Conservation (phyloP, 768 basidiomycete species). For the Termitomyces sp. region DNA sequence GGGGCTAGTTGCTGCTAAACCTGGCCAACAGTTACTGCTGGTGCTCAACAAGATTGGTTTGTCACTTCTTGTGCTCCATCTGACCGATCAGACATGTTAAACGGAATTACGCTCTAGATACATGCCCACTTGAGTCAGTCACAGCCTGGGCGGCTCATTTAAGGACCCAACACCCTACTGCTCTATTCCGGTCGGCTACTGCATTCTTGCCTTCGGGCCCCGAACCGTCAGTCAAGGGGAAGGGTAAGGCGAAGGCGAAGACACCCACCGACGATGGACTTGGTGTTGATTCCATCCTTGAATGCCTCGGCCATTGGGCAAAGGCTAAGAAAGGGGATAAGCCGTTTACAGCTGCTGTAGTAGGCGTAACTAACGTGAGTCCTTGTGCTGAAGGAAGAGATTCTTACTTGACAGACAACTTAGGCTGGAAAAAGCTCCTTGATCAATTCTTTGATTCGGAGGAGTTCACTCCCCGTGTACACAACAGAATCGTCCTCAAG, state of each 20-base stretch:
- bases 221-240: slow-evolving; percentile 21
- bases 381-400: background rate
- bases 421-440: slow-evolving; percentile 84
- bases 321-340: slow-evolving; percentile 41
- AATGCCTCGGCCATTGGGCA: slow-evolving; percentile 44
- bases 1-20: slow-evolving; percentile 36
- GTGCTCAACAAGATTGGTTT: slow-evolving; percentile 86
- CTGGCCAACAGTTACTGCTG: slow-evolving; percentile 51
- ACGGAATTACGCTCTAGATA: slow-evolving; percentile 42
- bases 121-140: slow-evolving; percentile 74
- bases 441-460: slow-evolving; percentile 70
- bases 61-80: slow-evolving; percentile 21
- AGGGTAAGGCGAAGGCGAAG: slow-evolving; percentile 46
- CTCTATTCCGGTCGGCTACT: slow-evolving; percentile 72
- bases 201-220: slow-evolving; percentile 50
- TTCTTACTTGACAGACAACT: background rate
- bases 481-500: slow-evolving; percentile 45
- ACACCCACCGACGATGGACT: slow-evolving; percentile 50
- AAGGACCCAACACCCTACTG: slow-evolving; percentile 54
- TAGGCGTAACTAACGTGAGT: slow-evolving; percentile 80
- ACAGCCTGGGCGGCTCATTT: slow-evolving; percentile 64
- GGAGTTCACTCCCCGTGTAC: slow-evolving; percentile 54
- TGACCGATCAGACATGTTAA: slow-evolving; percentile 1
- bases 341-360: slow-evolving; percentile 68
- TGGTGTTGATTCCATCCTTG: slow-evolving; percentile 51